Conservation (phyloP, 2,329 filamentous ascomycete genomes). For the Akanthomyces lecanii region DNA sequence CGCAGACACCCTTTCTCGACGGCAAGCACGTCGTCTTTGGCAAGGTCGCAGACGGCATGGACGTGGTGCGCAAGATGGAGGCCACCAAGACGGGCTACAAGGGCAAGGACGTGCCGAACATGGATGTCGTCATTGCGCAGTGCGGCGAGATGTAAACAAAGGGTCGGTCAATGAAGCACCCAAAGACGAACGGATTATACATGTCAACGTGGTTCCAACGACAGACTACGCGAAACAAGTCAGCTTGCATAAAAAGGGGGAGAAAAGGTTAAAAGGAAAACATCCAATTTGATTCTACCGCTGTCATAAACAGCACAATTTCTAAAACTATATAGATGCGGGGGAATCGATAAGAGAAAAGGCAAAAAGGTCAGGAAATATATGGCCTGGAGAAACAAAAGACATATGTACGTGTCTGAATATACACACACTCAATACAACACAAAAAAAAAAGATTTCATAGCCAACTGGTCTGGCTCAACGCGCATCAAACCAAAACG, state of each 20-base stretch:
- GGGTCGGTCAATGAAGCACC: too few relatives aligned
- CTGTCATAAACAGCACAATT: background rate
- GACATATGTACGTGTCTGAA: slow-evolving; percentile 7
- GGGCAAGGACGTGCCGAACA: slow-evolving; percentile 73
- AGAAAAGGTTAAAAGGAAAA: background rate
- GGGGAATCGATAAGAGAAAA: background rate
- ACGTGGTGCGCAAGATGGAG: slow-evolving; percentile 89
- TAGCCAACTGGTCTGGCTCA: slow-evolving; percentile 9
- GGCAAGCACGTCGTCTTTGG: slow-evolving; percentile 96
- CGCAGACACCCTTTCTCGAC: slow-evolving; percentile 81
- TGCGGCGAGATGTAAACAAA: slow-evolving; percentile 81
- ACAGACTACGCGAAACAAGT: too few relatives aligned
- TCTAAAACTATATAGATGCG: background rate
- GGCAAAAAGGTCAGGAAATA: background rate
- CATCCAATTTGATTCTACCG: background rate
- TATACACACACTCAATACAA: background rate
- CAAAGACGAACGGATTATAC: too few relatives aligned
- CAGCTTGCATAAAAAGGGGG: background rate
- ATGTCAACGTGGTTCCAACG: too few relatives aligned
- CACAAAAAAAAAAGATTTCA: background rate
- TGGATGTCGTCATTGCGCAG: slow-evolving; percentile 79
- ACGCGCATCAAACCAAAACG: background rate
- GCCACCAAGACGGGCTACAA: slow-evolving; percentile 74
- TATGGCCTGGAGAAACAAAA: slow-evolving; percentile 7
- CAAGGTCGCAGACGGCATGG: slow-evolving; percentile 82